phyloP scores from a whole-genome alignment of 169 alveolate genomes.

The Plasmodium reichenowi region DNA sequence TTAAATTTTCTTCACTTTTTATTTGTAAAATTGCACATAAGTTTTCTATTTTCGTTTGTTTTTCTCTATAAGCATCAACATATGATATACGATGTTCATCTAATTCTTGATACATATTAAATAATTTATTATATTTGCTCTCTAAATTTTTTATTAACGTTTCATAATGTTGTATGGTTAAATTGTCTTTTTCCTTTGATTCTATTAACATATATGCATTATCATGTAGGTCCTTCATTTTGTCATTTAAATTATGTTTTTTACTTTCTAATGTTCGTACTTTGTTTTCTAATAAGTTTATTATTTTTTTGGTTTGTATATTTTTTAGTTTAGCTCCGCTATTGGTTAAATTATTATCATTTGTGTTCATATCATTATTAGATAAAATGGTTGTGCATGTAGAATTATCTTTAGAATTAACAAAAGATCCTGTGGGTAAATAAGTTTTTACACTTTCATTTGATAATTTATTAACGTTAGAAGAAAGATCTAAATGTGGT shows the following conservation, averaged over 20 bases:
- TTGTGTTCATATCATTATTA: constrained; percentile 16
- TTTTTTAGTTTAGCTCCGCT: constrained; percentile 28
- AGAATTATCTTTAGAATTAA: constrained; percentile 18
- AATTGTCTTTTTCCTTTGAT: constrained; percentile 43
- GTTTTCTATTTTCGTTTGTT: constrained; percentile 69
- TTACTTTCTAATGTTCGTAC: constrained; percentile 43
- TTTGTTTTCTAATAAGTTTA: constrained; percentile 35
- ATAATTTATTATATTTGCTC: constrained; percentile 56
- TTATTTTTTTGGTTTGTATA: constrained; percentile 11
- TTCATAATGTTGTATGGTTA: constrained; percentile 74
- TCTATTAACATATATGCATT: constrained; percentile 52
- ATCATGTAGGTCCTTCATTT: constrained; percentile 63
- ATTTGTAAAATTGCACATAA: constrained; percentile 72
- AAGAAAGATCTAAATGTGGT: too few species aligned
- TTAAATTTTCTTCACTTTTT: constrained; percentile 69
- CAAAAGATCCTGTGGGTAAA: constrained; percentile 4
- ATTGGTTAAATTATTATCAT: neutral
- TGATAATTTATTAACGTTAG: constrained; percentile 16
- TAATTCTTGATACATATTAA: constrained; percentile 76
- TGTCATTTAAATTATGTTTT: constrained; percentile 41
- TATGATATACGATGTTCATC: constrained; percentile 73
- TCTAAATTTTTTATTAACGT: constrained; percentile 59
- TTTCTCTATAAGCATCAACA: constrained; percentile 74
- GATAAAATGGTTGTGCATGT: constrained; percentile 44
- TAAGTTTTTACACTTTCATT: constrained; percentile 39